Percentiles rank a stretch among this genome's conserved stretches.
Conservation (phyloP, 495 filamentous ascomycete genomes). For the Cercophora scortea region DNA sequence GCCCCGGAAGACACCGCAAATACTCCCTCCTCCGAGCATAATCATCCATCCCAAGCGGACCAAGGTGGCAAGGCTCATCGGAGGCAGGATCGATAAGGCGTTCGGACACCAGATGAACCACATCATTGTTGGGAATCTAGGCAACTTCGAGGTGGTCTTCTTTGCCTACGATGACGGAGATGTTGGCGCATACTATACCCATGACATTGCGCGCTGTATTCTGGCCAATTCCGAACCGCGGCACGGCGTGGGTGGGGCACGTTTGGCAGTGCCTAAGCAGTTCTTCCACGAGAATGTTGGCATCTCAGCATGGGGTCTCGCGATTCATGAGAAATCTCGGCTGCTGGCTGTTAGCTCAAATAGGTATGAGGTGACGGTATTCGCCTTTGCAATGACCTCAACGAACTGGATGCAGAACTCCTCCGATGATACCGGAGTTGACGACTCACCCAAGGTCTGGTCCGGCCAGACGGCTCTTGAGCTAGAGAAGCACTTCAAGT, state of each 20-base stretch:
- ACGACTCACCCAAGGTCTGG: slow-evolving; percentile 8
- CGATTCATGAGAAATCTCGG: slow-evolving; percentile 69
- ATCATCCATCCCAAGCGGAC: slow-evolving; percentile 57
- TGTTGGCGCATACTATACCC: slow-evolving; percentile 70
- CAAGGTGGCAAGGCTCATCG: slow-evolving; percentile 23
- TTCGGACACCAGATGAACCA: slow-evolving; percentile 70
- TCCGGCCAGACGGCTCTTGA: slow-evolving; percentile 11
- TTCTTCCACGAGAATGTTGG: slow-evolving; percentile 73
- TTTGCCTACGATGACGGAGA: slow-evolving; percentile 83
- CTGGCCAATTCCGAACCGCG: background rate
- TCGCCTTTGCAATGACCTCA: slow-evolving; percentile 60
- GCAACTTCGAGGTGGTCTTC: slow-evolving; percentile 70
- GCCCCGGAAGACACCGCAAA: slow-evolving; percentile 52
- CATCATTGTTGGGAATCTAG: slow-evolving; percentile 71
- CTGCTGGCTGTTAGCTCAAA: slow-evolving; percentile 81
- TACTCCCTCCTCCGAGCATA: slow-evolving; percentile 54
- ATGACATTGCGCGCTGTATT: slow-evolving; percentile 25
- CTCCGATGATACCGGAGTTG: background rate
- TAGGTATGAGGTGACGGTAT: slow-evolving; percentile 55
- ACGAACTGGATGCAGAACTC: background rate
- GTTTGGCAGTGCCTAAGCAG: slow-evolving; percentile 21
- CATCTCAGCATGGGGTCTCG: slow-evolving; percentile 80
- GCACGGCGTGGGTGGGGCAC: background rate
- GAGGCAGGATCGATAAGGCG: slow-evolving; percentile 47
- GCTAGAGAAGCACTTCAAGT: slow-evolving; percentile 21